Percentiles rank a stretch among this genome's conserved stretches.
These are phyloP conservation scores for Epichloe typhina DNA, from an alignment of 2,329 filamentous ascomycete genomes.

Conservation along the genomic window DNA sequence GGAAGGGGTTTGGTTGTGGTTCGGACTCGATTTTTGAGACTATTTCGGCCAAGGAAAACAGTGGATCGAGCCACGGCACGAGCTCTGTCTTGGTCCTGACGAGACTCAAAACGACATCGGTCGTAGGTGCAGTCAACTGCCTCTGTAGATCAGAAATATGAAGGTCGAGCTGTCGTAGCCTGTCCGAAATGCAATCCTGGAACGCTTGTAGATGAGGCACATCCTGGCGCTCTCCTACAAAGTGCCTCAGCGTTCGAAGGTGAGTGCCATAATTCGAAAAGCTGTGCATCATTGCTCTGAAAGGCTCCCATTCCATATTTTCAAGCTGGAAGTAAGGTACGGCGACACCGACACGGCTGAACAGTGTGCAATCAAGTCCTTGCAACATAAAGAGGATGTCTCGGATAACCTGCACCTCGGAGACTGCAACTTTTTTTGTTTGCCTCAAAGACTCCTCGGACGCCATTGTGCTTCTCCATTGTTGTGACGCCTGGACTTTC, in stretches of 20 bases:
- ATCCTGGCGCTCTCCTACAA: slow-evolving; percentile 28
- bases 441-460: slow-evolving; percentile 21
- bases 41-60: slow-evolving; percentile 48
- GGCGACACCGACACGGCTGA: slow-evolving; percentile 31
- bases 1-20: slow-evolving; percentile 43
- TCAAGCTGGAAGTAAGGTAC: slow-evolving; percentile 31
- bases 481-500: slow-evolving; percentile 19
- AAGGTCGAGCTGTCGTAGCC: slow-evolving; percentile 45
- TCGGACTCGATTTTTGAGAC: slow-evolving; percentile 42
- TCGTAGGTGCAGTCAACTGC: slow-evolving; percentile 39
- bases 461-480: slow-evolving; percentile 21
- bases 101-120: slow-evolving; percentile 52
- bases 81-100: slow-evolving; percentile 48
- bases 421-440: slow-evolving; percentile 34
- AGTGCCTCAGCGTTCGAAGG: slow-evolving; percentile 32
- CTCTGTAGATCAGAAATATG: slow-evolving; percentile 47
- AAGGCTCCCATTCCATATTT: slow-evolving; percentile 35
- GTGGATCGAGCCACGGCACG: slow-evolving; percentile 34
- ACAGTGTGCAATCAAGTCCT: slow-evolving; percentile 64
- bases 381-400: slow-evolving; percentile 78
- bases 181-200: slow-evolving; percentile 45
- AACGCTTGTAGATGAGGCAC: slow-evolving; percentile 58
- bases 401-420: slow-evolving; percentile 60
- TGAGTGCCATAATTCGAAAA: slow-evolving; percentile 35
- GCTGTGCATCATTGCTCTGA: slow-evolving; percentile 32